Base-by-base conservation (phyloP, 306 rosid species). In the Cicer bijugum region DNA sequence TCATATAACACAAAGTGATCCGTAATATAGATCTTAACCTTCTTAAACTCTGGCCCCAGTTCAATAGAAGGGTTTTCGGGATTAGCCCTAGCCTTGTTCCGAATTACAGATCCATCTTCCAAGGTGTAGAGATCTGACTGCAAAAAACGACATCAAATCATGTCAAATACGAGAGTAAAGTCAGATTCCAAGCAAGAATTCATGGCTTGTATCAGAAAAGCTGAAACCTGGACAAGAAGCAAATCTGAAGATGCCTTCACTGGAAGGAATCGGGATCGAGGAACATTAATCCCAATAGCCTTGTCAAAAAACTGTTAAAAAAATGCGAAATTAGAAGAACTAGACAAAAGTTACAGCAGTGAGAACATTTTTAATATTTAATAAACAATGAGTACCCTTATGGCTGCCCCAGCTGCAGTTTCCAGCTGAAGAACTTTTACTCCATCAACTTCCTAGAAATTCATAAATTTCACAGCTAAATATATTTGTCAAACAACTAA, bases 371-470 rank as follows among this genome's bases (percentile, higher is more conserved):
- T 43, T 44, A 69, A 23, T 23, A 56, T 51, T 61, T 45, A 50
- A 63, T 63, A 66, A 53, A 61, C 20, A 47, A 43, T 6, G n/a
- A 46, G 67, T 85, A 94, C 99, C 99, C 85, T 84, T 71, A 94
- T 94, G 64, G 99, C 99, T 39, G 99, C 99, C 65, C 99, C 99
- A 71, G 99, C 99, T 12, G 99, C 99, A 58, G 99, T 94, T 89
- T 94, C 99, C 71, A 94, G 87, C 86, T 94, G 99, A 80, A 94
- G 94, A 82, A 91, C 97, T 83, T 94, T 91, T 68, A 88, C 67
- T 76, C 99, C 99, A 39, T 89, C 97, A 82, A 91, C 97, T 87
- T 94, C 99, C 99, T 94, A 72, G 39, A 53, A 74, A 78, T 56
- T 59, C 80, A 46, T 45, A 63, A 72, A 81, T 51, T 77, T 67